Evolutionary conservation across 108 stramenopile species (phyloP), one percentile per base, ranked within the genome.

Genomic region (Parmales sp.): DNA sequence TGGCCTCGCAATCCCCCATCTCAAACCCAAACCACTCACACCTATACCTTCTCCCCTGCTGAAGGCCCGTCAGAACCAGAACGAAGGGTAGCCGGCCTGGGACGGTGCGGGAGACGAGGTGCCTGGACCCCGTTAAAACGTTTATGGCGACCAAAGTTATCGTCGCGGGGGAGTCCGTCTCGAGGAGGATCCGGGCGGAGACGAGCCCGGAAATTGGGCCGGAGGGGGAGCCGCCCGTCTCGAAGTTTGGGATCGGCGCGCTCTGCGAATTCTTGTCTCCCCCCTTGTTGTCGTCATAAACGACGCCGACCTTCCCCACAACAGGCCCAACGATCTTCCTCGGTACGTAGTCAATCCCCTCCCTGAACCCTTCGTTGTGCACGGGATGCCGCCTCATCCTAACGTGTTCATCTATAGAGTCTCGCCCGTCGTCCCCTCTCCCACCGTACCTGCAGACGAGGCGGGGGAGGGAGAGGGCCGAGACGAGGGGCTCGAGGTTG

Each of bases 241-340:
- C 36, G 26, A 13, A 19, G 54, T 60, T 60, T n/a, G n/a, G n/a
- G n/a, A n/a, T n/a, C n/a, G n/a, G n/a, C n/a, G n/a, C n/a, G n/a
- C n/a, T n/a, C 26, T 34, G 29, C 13, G 13, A 28, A 5, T 34
- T 11, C 54, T 60, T 60, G 6, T 34, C 54, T 3, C 54, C 54
- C 26, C 54, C 54, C n/a, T n/a, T n/a, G n/a, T n/a, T n/a, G n/a
- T n/a, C n/a, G n/a, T n/a, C n/a, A n/a, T n/a, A n/a, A 4, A 60
- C 54, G 28, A 60, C 54, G 16, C 36, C 54, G 3, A 60, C 54
- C 54, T 60, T 60, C 2, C 54, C 54, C 26, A 60, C 11, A 11
- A 60, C 54, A 28, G 54, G 54, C 54, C 54, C 54, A 13, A 60
- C 54, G 31, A 60, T 28, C 54, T 60, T 60, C 54, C 54, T 60